Evolutionary conservation across 306 rosid genomes (phyloP), one percentile per base, ranked within the genome.

Genomic region (Rosa lucieae): DNA sequence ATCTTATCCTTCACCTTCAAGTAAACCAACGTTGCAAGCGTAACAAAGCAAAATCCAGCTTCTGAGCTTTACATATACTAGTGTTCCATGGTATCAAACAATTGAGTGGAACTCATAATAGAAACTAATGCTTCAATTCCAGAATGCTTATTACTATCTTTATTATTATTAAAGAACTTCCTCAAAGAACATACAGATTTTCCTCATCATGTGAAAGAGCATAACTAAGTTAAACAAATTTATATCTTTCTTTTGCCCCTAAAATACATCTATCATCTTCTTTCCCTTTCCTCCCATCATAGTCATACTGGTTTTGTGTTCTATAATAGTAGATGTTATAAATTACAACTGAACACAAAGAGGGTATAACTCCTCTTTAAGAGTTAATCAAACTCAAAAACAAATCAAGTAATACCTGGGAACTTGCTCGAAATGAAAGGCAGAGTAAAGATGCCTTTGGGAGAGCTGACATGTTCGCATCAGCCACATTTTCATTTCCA

Each of bases 351-450:
- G 40, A 39, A 40, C 35, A 42, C 21, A 10, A 32, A 35, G 6
- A 73, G 10, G n/a, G 23, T 4, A 40, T 1, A 23, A 74, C 5
- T n/a, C n/a, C 42, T 42, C 53, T 43, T 51, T 23, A 23, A 43
- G 42, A 58, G 26, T 20, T 6, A 8, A 13, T 29, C 8, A 2
- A 44, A 61, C 13, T 44, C 46, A 46, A 59, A 58, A 23, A 4
- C 59, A 61, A 15, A 43, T 26, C 26, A 59, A 40, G 35, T 11
- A 32, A 23, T 79, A 92, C 98, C 98, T 86, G 89, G 43, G 97
- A 88, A 89, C 62, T 91, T 80, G 94, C 94, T 74, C 98, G 94
- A 86, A 95, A 95, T 71, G 91, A 82, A 82, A 95, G 92, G 76
- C 98, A 89, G 21, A 91, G 40, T 76, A 95, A 84, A 74, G 97